These are phyloP conservation scores for Symbiotaphrina buchneri DNA, from an alignment of 495 filamentous ascomycete genomes.

Conservation along the genomic window DNA sequence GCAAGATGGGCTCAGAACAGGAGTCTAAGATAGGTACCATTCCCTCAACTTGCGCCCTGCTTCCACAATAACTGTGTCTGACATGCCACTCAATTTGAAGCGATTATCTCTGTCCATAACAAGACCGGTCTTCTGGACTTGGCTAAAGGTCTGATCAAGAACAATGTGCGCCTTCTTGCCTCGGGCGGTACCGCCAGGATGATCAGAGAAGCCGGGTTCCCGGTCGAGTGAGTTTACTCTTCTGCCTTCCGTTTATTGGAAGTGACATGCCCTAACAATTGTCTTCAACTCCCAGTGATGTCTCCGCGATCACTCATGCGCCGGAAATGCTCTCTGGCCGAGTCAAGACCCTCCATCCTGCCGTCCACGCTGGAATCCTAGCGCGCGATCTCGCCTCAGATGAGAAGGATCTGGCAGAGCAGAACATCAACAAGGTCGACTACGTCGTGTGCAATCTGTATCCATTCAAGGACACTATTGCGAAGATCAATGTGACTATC, in stretches of 20 bases:
- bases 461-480: conserved; percentile 92
- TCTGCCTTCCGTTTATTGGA: background rate
- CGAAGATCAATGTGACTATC: conserved; percentile 90
- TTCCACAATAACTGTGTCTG: too few species aligned
- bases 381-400: conserved; percentile 81
- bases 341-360: conserved; percentile 93
- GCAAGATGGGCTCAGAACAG: too few species aligned
- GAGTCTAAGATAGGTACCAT: too few species aligned
- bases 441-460: conserved; percentile 98
- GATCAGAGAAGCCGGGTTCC: conserved; percentile 87
- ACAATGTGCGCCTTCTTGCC: conserved; percentile 79
- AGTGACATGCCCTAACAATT: conserved; percentile 1
- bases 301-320: conserved; percentile 93
- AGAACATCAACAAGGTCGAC: conserved; percentile 95
- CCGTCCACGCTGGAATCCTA: conserved; percentile 84
- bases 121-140: conserved; percentile 94
- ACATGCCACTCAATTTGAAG: too few species aligned
- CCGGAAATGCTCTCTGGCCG: conserved; percentile 92
- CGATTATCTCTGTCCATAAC: conserved; percentile 94
- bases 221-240: conserved; percentile 49
- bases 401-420: conserved; percentile 86
- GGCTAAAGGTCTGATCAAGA: conserved; percentile 77
- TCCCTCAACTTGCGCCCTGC: too few species aligned
- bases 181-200: conserved; percentile 85
- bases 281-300: conserved; percentile 34